Evolutionary conservation across 441 rosid species (phyloP).

Genomic region (Gossypium schwendimanii): DNA sequence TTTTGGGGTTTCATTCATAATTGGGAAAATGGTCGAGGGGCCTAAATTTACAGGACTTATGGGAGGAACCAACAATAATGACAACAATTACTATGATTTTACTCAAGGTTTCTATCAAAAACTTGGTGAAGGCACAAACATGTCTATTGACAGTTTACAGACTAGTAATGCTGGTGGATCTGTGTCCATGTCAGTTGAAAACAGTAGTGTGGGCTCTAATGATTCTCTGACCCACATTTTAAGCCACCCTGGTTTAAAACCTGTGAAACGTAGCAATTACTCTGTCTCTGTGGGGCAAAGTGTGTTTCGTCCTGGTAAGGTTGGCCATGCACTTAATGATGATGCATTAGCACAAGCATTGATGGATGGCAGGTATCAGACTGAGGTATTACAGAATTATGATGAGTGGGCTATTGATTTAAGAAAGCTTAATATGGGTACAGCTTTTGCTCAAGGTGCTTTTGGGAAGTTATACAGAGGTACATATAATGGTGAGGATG

Average conservation of each 20-base stretch:
- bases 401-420: slow-evolving; percentile 92
- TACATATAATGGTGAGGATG: slow-evolving; percentile 84
- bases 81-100: slow-evolving; percentile 61
- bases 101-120: slow-evolving; percentile 78
- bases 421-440: slow-evolving; percentile 84
- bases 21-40: slow-evolving; percentile 55
- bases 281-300: slow-evolving; percentile 61
- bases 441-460: slow-evolving; percentile 94
- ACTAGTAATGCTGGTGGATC: slow-evolving; percentile 82
- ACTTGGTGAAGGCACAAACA: slow-evolving; percentile 79
- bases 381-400: slow-evolving; percentile 54
- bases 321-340: slow-evolving; percentile 63
- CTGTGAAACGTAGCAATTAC: slow-evolving; percentile 41
- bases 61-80: slow-evolving; percentile 43
- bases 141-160: slow-evolving; percentile 84
- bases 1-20: slow-evolving; percentile 28
- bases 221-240: slow-evolving; percentile 78
- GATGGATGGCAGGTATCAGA: slow-evolving; percentile 60
- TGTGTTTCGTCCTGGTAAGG: slow-evolving; percentile 64
- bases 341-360: slow-evolving; percentile 82
- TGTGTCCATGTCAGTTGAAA: slow-evolving; percentile 82
- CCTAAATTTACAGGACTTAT: slow-evolving; percentile 50
- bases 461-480: slow-evolving; percentile 92
- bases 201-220: slow-evolving; percentile 82
- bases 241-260: slow-evolving; percentile 75